Base-by-base conservation (phyloP, 257 asterid genomes). In the Solanum pennellii region DNA sequence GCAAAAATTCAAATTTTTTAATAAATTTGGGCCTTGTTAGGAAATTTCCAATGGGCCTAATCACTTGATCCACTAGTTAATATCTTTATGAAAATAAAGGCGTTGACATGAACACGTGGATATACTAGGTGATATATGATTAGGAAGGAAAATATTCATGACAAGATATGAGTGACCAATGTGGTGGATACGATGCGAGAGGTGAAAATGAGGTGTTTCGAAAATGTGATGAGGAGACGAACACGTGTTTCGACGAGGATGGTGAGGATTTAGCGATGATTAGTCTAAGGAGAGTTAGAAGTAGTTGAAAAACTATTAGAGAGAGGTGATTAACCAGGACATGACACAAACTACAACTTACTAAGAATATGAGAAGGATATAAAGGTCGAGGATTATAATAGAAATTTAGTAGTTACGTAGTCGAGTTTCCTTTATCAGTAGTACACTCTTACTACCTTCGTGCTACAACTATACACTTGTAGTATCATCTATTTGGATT, bases 401-500 rank as follows among this genome's bases (percentile, higher is more conserved):
- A 52, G 9, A 52, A 52, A 16, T 16, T 52, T 52, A 52, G 21
- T 16, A 49, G 60, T 0, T 45, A 13, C 6, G 60, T 49, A 49
- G 3, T 49, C 0, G 60, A 15, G 21, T 49, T 15, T 49, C 7
- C 7, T 14, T 15, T 49, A 49, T 49, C 21, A 49, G 0, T 49
- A 49, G 23, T 2, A 16, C 21, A 5, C 23, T 49, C 60, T 16
- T 52, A 52, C 23, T 52, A 52, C 23, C 60, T 52, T 47, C 8
- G 3, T 47, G 20, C 59, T 47, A 5, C 8, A 14, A 1, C 52
- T 44, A 14, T 20, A 14, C 59, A 47, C 59, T 14, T 14, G 0
- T 47, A 14, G 0, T 47, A 20, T 14, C 3, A 3, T 5, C 0
- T 47, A 0, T 47, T 47, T 47, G 0, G 0, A 47, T 47, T 13